Evolutionary conservation across 2,329 filamentous ascomycete species (phyloP).

Genomic region (Aureobasidium sp.): DNA sequence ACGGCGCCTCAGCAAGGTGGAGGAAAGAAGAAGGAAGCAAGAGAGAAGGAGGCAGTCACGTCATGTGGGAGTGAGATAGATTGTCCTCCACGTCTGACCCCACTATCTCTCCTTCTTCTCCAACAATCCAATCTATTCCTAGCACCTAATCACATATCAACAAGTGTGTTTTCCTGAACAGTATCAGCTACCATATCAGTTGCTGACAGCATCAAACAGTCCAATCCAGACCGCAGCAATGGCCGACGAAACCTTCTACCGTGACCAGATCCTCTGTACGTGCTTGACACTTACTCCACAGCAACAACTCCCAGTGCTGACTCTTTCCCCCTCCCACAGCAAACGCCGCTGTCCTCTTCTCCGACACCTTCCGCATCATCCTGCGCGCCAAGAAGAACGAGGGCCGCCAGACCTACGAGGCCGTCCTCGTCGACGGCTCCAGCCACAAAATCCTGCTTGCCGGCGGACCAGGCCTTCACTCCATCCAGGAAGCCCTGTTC

Average conservation of each 20-base stretch:
- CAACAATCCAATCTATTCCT: neutral
- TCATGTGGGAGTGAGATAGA: neutral
- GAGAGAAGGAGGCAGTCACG: neutral
- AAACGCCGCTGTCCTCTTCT: slow-evolving; percentile 12
- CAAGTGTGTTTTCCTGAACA: neutral
- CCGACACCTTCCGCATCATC: slow-evolving; percentile 13
- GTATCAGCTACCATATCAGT: no score
- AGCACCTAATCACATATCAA: neutral
- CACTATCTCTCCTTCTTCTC: slow-evolving; percentile 6
- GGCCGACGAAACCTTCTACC: slow-evolving; percentile 14
- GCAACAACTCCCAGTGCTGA: neutral
- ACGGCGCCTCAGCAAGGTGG: neutral
- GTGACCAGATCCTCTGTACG: slow-evolving; percentile 14
- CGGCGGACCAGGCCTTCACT: neutral
- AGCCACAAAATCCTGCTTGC: slow-evolving; percentile 10
- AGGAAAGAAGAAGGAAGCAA: neutral
- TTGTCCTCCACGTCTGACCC: neutral
- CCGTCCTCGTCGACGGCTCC: slow-evolving; percentile 9
- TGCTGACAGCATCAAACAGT: neutral
- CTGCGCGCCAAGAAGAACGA: slow-evolving; percentile 1
- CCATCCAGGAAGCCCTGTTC: slow-evolving; percentile 11
- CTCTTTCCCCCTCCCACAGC: neutral
- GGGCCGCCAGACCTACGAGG: slow-evolving; percentile 8
- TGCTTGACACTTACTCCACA: neutral
- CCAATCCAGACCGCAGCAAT: neutral